A percentile compares a stretch with the other conserved stretches of the same genome.
Evolutionary conservation across 2,329 filamentous ascomycete genomes (phyloP).

Genomic region (Phoma herbarum): DNA sequence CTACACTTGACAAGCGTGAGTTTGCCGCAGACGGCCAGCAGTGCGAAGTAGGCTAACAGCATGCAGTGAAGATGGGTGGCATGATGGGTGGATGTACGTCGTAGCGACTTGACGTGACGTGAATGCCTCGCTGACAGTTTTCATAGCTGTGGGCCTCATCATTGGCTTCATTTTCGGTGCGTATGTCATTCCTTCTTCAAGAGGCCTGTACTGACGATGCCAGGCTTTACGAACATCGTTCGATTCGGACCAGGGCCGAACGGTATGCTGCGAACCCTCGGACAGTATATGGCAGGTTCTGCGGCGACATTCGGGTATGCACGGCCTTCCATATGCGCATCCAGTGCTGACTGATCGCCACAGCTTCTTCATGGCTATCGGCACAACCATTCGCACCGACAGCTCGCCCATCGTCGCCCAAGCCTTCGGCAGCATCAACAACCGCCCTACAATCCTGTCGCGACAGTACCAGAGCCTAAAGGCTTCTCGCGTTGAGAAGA

Average conservation of each 20-base stretch:
- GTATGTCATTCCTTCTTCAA: constrained; percentile 29
- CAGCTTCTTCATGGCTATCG: constrained; percentile 98
- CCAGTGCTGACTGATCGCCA: constrained; percentile 23
- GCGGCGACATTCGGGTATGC: constrained; percentile 93
- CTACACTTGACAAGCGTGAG: constrained; percentile 76
- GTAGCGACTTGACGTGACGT: constrained; percentile 4
- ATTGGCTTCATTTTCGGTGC: constrained; percentile 98
- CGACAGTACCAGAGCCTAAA: constrained; percentile 44
- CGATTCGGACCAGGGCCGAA: constrained; percentile 92
- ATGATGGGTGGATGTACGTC: constrained; percentile 97
- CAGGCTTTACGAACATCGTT: constrained; percentile 93
- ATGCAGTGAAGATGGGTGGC: constrained; percentile 91
- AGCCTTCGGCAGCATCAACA: constrained; percentile 74
- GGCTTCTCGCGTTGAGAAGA: constrained; percentile 37
- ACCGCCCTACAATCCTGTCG: constrained; percentile 75
- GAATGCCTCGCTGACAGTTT: constrained; percentile 26
- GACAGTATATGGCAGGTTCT: constrained; percentile 96
- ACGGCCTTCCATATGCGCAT: neutral
- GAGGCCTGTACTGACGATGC: constrained; percentile 28
- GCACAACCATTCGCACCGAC: constrained; percentile 94
- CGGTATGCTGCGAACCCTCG: constrained; percentile 90
- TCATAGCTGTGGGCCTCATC: constrained; percentile 88
- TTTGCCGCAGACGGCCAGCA: constrained; percentile 24
- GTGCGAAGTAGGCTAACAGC: constrained; percentile 42
- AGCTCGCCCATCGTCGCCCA: constrained; percentile 78